Percentiles rank a stretch among this genome's conserved stretches.
Conservation (phyloP, 2,329 filamentous ascomycete genomes). For the Exophiala dermatitidis region DNA sequence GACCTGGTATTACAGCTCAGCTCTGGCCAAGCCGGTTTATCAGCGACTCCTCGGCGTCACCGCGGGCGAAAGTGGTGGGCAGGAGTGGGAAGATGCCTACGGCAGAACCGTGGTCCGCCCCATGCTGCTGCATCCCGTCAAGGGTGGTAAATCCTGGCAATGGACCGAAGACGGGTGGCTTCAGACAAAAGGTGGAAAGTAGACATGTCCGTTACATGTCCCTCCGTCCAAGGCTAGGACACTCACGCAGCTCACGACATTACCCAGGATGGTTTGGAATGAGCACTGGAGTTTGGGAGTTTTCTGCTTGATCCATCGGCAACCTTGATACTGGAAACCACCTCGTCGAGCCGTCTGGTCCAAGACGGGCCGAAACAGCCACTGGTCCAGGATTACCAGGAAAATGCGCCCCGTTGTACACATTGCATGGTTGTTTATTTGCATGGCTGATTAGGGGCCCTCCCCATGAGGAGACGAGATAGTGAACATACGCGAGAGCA, state of each 20-base stretch:
- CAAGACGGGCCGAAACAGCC: constrained; percentile 1
- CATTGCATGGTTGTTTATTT: constrained; percentile 13
- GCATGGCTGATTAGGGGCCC: constrained; percentile 8
- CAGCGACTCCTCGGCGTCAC: constrained; percentile 30
- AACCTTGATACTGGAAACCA: constrained; percentile 13
- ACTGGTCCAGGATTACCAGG: constrained; percentile 4
- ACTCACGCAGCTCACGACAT: not conserved
- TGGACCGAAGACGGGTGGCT: constrained; percentile 26
- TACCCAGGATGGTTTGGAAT: constrained; percentile 6
- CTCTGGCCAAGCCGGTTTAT: constrained; percentile 31
- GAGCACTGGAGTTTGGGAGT: constrained; percentile 20
- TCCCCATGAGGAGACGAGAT: constrained; percentile 12
- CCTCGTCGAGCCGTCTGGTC: constrained; percentile 2
- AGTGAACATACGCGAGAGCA: constrained; percentile 14
- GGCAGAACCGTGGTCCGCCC: constrained; percentile 29
- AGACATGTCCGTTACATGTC: not conserved
- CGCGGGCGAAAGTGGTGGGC: constrained; percentile 25
- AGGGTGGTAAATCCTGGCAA: constrained; percentile 33
- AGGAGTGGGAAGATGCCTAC: constrained; percentile 30
- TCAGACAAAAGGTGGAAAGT: constrained; percentile 25
- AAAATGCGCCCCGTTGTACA: constrained; percentile 13
- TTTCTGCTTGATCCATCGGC: constrained; percentile 9
- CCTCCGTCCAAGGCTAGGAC: not conserved
- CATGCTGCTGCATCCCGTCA: constrained; percentile 32
- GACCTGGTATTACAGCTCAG: constrained; percentile 33